These are phyloP conservation scores for Aspergillus steynii DNA, from an alignment of 495 filamentous ascomycete species.

Conservation along the genomic window DNA sequence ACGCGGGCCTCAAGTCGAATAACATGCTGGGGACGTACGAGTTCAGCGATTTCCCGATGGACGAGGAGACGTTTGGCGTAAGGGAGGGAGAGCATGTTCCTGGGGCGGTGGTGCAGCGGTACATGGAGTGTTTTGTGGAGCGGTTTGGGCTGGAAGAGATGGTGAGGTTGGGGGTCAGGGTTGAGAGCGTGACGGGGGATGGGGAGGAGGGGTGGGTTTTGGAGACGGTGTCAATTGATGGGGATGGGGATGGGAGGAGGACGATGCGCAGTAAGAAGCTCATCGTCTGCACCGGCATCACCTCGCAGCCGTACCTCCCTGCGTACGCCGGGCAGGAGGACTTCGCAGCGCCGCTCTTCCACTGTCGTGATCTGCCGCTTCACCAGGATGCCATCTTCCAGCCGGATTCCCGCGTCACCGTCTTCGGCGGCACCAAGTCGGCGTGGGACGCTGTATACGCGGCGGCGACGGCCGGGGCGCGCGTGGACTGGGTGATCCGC, in stretches of 20 bases:
- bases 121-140: conserved; percentile 63
- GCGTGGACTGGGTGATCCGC: conserved; percentile 79
- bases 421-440: conserved; percentile 75
- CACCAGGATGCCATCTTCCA: conserved; percentile 37
- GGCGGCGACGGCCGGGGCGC: conserved; percentile 61
- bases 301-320: conserved; percentile 59
- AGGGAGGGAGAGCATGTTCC: conserved; percentile 66
- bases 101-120: conserved; percentile 62
- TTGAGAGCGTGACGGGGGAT: conserved; percentile 51
- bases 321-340: conserved; percentile 46
- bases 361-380: conserved; percentile 57
- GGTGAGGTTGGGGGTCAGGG: conserved; percentile 54
- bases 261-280: conserved; percentile 56
- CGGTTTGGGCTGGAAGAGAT: conserved; percentile 55
- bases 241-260: conserved; percentile 1
- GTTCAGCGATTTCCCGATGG: conserved; percentile 74
- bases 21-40: conserved; percentile 66
- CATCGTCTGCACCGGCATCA: conserved; percentile 70
- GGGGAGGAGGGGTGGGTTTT: conserved; percentile 43
- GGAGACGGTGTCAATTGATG: conserved; percentile 12
- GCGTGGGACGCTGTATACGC: conserved; percentile 76
- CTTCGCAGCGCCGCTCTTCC: conserved; percentile 62
- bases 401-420: conserved; percentile 44
- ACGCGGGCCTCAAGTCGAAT: conserved; percentile 67
- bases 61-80: conserved; percentile 55